Conservation (phyloP, 2,329 filamentous ascomycete genomes). For the Fusarium tjaetaba region DNA sequence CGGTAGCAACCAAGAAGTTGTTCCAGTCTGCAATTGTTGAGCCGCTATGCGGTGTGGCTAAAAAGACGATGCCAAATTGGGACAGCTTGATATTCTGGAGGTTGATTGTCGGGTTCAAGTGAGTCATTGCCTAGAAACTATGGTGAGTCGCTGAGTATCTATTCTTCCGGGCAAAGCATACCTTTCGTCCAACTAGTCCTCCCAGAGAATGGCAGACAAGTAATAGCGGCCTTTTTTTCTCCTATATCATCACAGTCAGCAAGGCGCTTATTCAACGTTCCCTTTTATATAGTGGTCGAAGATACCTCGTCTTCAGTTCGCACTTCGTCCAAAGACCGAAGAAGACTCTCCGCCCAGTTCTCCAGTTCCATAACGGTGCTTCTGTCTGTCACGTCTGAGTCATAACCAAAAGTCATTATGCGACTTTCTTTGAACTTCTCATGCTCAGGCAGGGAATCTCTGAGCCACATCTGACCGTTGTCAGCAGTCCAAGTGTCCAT, state of each 20-base stretch:
- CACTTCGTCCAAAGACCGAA: background rate
- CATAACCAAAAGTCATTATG: background rate
- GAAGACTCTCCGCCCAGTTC: accelerated
- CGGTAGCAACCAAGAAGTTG: background rate
- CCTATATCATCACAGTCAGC: too few species aligned
- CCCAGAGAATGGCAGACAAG: background rate
- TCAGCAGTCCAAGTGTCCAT: background rate
- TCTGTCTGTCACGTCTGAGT: accelerated
- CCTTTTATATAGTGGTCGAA: too few species aligned
- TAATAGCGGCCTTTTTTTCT: accelerated
- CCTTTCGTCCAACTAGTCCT: background rate
- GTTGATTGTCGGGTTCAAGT: too few species aligned
- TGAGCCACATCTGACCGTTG: accelerated
- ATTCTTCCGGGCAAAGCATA: too few species aligned
- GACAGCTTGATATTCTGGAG: too few species aligned
- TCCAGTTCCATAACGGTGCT: accelerated
- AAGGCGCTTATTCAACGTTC: too few species aligned
- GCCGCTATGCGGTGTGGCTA: accelerated
- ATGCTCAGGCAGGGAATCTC: accelerated
- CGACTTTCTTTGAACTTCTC: accelerated
- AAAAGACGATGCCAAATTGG: accelerated
- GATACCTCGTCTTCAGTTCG: background rate
- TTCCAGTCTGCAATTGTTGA: accelerated
- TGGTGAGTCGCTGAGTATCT: too few species aligned
- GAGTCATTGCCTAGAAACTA: too few species aligned